Evolutionary conservation across 306 rosid genomes (phyloP).

Genomic region (Calophaca sinica): DNA sequence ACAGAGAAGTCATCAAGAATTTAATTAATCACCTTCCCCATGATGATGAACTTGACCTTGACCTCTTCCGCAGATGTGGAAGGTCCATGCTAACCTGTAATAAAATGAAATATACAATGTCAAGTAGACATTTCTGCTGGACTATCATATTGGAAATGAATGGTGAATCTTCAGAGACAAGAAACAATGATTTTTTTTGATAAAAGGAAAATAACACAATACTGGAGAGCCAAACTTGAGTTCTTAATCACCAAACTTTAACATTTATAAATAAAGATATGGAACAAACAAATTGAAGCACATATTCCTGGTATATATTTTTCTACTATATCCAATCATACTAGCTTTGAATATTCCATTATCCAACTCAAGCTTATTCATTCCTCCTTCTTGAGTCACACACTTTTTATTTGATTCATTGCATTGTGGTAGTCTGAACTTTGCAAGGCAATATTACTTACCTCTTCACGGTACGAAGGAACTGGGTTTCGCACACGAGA

Average conservation of each 20-base stretch:
- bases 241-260: background rate
- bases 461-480: slow-evolving; percentile 59
- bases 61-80: slow-evolving; percentile 59
- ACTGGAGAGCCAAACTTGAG: background rate
- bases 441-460: slow-evolving; percentile 38
- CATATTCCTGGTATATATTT: background rate
- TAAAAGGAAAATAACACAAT: background rate
- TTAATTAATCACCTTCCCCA: slow-evolving; percentile 64
- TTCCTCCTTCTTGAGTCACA: slow-evolving; percentile 15
- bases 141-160: background rate
- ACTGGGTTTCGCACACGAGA: slow-evolving; percentile 58
- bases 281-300: slow-evolving; percentile 22
- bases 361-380: background rate
- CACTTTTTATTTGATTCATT: background rate
- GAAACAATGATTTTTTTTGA: background rate
- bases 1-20: slow-evolving; percentile 15
- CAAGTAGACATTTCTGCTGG: slow-evolving; percentile 10
- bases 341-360: background rate
- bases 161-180: background rate
- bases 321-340: background rate
- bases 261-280: background rate
- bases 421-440: slow-evolving; percentile 3
- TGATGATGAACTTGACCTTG: slow-evolving; percentile 57
- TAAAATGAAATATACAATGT: slow-evolving; percentile 13
- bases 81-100: slow-evolving; percentile 53